Evolutionary conservation across 371 early-diverging fungal species (phyloP).

Genomic region (Dichotomocladium elegans): DNA sequence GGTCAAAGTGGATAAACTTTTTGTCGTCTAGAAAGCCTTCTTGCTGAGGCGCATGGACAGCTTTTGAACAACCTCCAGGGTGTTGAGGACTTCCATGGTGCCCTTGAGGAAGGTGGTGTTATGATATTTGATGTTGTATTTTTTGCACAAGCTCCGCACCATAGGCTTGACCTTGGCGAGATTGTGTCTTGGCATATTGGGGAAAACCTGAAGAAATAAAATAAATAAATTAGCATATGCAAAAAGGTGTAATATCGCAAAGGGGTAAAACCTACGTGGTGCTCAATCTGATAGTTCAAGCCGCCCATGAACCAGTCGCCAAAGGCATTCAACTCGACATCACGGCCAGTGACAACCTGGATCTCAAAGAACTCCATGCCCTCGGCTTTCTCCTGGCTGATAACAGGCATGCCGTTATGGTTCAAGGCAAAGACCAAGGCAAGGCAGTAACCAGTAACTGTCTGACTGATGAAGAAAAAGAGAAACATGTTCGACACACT

Average conservation of each 20-base stretch:
- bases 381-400: conserved; percentile 65
- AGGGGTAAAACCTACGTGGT: conserved; percentile 46
- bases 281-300: conserved; percentile 82
- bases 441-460: conserved; percentile 72
- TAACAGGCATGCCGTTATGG: conserved; percentile 89
- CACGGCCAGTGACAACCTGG: conserved; percentile 78
- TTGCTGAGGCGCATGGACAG: conserved; percentile 52
- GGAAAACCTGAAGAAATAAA: conserved; percentile 71
- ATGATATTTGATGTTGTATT: conserved; percentile 71
- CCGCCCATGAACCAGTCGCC: conserved; percentile 85
- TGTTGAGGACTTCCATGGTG: conserved; percentile 66
- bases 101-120: conserved; percentile 67
- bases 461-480: conserved; percentile 69
- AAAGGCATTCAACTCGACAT: conserved; percentile 60
- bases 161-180: conserved; percentile 62
- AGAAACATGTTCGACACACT: conserved; percentile 51
- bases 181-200: conserved; percentile 77
- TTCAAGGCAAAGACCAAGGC: conserved; percentile 83
- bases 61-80: conserved; percentile 60
- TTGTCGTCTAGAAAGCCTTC: conserved; percentile 36
- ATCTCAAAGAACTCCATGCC: conserved; percentile 76
- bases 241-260: too few relatives aligned
- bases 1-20: too few relatives aligned
- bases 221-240: neutral
- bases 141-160: conserved; percentile 67